These are phyloP conservation scores for Colletotrichum neosansevieriae DNA, from an alignment of 2,329 filamentous ascomycete species.

Conservation along the genomic window DNA sequence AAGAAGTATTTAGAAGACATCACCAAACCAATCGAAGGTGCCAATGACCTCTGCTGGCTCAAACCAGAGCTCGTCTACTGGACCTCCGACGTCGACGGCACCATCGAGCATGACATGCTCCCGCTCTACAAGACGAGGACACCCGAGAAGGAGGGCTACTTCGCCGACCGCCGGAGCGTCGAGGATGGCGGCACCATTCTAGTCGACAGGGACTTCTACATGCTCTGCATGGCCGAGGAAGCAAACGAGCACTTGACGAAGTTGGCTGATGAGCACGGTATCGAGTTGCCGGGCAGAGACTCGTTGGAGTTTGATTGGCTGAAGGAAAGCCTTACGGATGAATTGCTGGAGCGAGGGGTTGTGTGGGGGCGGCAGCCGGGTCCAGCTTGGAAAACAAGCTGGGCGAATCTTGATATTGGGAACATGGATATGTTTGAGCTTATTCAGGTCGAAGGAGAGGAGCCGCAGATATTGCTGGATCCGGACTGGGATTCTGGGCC, in stretches of 20 bases:
- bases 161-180: background rate
- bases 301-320: background rate
- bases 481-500: conserved; percentile 57
- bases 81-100: background rate
- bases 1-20: background rate
- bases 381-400: background rate
- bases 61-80: background rate
- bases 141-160: background rate
- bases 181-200: conserved; percentile 2
- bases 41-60: background rate
- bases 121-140: background rate
- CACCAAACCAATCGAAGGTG: background rate
- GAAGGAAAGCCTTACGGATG: background rate
- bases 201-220: background rate
- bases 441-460: background rate
- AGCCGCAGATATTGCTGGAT: background rate
- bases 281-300: background rate
- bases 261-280: background rate
- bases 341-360: background rate
- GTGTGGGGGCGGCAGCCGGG: background rate
- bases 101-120: background rate
- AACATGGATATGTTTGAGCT: background rate
- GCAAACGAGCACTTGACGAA: background rate
- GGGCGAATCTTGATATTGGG: background rate
- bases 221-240: background rate